Evolutionary conservation across 1,139 yeast species (phyloP).

Genomic region (Debaryomyces robertsiae): DNA sequence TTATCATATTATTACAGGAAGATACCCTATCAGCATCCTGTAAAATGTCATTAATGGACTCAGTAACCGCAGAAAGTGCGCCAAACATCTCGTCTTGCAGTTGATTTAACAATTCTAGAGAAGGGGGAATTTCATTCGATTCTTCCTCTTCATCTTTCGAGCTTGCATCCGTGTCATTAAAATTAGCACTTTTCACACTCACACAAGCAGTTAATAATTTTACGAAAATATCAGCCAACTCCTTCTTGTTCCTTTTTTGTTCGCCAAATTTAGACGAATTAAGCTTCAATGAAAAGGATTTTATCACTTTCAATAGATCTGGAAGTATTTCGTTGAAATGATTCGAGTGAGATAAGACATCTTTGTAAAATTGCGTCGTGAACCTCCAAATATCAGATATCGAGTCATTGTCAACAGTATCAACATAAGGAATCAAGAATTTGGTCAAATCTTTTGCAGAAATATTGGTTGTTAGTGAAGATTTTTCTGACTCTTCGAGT

Average conservation of each 20-base stretch:
- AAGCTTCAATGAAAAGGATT: constrained; percentile 57
- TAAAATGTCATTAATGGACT: constrained; percentile 43
- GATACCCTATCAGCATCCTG: constrained; percentile 57
- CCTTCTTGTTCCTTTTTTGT: constrained; percentile 61
- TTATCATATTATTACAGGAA: constrained; percentile 43
- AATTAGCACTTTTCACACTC: constrained; percentile 18
- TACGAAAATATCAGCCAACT: constrained; percentile 63
- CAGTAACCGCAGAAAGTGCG: constrained; percentile 39
- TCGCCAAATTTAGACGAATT: constrained; percentile 62
- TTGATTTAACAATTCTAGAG: constrained; percentile 1
- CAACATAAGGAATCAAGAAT: constrained; percentile 61
- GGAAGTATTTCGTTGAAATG: constrained; percentile 55
- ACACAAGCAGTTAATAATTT: constrained; percentile 49
- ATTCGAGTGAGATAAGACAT: constrained; percentile 50
- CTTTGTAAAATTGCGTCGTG: constrained; percentile 60
- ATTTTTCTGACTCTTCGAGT: constrained; percentile 35
- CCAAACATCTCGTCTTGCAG: constrained; percentile 40
- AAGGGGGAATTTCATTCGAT: constrained; percentile 11
- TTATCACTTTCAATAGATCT: constrained; percentile 51
- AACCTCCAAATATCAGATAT: constrained; percentile 74
- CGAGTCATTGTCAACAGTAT: constrained; percentile 71
- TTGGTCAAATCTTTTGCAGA: constrained; percentile 43
- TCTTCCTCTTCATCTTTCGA: constrained; percentile 15
- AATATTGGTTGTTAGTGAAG: constrained; percentile 48
- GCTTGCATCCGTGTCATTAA: constrained; percentile 1